Evolutionary conservation across 2,329 filamentous ascomycete species (phyloP), one percentile per base, ranked within the genome.

Genomic region (Zalaria obscura): DNA sequence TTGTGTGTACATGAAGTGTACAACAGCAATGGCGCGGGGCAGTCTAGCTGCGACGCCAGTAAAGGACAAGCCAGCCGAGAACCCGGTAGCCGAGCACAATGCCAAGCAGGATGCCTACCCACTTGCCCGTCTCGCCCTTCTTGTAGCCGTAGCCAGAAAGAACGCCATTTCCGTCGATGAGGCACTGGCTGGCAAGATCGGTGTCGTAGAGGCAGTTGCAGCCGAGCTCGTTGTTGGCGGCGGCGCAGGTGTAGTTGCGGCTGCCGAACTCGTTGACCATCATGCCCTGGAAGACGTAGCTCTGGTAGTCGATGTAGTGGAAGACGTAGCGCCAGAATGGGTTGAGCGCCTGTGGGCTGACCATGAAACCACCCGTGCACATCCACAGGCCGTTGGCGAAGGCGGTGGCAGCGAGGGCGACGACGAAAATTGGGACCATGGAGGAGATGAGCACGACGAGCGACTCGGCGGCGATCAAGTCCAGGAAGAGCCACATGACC

Each of bases 341-440:
- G 58, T 93, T 93, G 34, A 93, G 69, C 2, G 79, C 73, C 1
- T 67, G 73, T 3, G 79, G 76, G 3, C 76, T 72, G 2, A 93
- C 84, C 58, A 93, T 71, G 63, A 93, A 93, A 0, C 86, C 86
- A 40, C 80, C 76, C 1, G 89, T 83, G 40, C 74, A 78, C 85
- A 93, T 93, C 85, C 85, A 93, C 5, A 93, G 67, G 0, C 85
- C 86, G 59, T 93, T 93, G 25, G 83, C 80, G 54, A 93, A 93
- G 0, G 86, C 85, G 0, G 83, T 82, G 2, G 86, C 67, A 0
- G 86, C 85, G 0, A 93, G 73, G 0, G 83, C 69, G 36, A 89
- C 73, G 39, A 93, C 85, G 49, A 93, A 93, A 47, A 78, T 80
- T 0, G 83, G 83, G 48, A 87, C 78, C 1, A 91, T 58, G 1